These are phyloP conservation scores for Actinidia arguta DNA, from an alignment of 179 eudicot species.

Conservation along the genomic window DNA sequence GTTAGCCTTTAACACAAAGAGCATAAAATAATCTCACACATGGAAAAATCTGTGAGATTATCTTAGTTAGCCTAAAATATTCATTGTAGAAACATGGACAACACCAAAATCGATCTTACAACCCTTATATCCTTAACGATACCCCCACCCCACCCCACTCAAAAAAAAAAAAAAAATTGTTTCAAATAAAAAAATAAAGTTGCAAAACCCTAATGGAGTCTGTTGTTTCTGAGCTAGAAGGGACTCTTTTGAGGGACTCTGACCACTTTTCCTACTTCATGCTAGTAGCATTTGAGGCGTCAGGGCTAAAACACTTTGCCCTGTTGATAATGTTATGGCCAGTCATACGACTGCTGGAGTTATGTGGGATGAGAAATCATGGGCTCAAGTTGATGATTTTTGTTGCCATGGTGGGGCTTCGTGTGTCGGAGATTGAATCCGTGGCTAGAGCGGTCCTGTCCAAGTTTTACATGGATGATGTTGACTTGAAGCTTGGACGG, in stretches of 20 bases:
- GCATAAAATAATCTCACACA: too few species aligned
- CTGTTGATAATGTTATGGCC: conserved; percentile 76
- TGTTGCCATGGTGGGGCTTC: conserved; percentile 67
- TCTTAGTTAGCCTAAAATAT: too few species aligned
- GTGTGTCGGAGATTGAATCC: conserved; percentile 75
- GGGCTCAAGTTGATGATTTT: conserved; percentile 64
- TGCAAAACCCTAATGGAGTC: conserved; percentile 42
- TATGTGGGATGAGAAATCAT: conserved; percentile 35
- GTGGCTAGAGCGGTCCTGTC: conserved; percentile 95
- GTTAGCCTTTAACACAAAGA: too few species aligned
- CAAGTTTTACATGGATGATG: conserved; percentile 82
- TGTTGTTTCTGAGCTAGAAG: conserved; percentile 82
- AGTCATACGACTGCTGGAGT: conserved; percentile 46
- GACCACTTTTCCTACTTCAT: conserved; percentile 90
- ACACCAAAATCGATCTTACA: too few species aligned
- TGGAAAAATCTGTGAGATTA: too few species aligned
- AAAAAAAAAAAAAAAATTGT: not conserved
- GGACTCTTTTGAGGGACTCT: conserved; percentile 62
- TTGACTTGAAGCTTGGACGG: conserved; percentile 78
- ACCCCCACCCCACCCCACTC: not conserved
- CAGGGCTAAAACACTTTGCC: conserved; percentile 77
- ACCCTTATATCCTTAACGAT: conserved; percentile 12
- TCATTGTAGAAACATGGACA: too few species aligned
- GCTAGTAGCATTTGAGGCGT: conserved; percentile 93
- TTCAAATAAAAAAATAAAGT: not conserved